Evolutionary conservation across 345 rosid genomes (phyloP).

Genomic region (Eucalyptus leucophloia): DNA sequence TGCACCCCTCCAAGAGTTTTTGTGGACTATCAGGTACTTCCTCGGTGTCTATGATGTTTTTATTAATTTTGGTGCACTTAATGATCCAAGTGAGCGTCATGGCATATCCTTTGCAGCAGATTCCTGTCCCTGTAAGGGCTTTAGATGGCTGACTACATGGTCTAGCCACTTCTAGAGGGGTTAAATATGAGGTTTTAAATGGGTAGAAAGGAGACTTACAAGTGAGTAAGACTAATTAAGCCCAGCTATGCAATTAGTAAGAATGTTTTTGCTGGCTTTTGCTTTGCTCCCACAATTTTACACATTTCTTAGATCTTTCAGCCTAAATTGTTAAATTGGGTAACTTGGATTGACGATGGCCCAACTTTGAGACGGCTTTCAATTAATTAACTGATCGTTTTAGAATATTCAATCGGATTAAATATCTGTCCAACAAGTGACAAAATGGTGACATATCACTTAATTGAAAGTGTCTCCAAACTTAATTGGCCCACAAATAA

Average conservation of each 20-base stretch:
- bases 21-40: constrained; percentile 81
- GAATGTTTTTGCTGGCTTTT: neutral
- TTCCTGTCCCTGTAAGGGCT: neutral
- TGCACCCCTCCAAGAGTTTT: constrained; percentile 95
- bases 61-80: neutral
- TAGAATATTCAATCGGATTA: neutral
- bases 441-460: neutral
- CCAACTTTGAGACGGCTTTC: neutral
- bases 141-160: neutral
- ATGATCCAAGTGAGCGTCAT: neutral
- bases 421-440: neutral
- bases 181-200: neutral
- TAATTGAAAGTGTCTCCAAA: neutral
- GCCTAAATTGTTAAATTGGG: neutral
- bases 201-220: neutral
- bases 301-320: neutral
- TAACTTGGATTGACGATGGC: neutral
- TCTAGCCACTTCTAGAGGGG: neutral
- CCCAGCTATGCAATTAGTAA: neutral
- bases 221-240: neutral
- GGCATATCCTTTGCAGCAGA: neutral
- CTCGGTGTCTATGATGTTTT: neutral
- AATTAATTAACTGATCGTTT: neutral
- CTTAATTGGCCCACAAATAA: neutral
- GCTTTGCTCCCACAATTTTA: neutral